These are phyloP conservation scores for Gonium pectorale DNA, from an alignment of 139 green algal species.

Conservation along the genomic window DNA sequence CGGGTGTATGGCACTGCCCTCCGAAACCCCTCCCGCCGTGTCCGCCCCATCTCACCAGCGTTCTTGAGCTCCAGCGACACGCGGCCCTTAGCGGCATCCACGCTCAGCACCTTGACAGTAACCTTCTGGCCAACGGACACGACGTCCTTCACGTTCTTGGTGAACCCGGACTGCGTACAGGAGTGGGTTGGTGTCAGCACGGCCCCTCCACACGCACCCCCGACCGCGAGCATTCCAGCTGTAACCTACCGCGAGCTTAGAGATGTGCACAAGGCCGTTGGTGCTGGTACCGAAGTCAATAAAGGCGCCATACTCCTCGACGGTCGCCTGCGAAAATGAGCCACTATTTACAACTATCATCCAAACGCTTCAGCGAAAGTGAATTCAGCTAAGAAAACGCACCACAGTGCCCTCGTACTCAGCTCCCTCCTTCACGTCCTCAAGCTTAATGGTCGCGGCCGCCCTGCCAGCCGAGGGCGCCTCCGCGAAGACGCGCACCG, in stretches of 20 bases:
- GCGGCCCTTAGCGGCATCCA: constrained; percentile 58
- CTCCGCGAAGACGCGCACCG: constrained; percentile 28
- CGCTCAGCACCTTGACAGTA: constrained; percentile 56
- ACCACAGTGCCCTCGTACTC: constrained; percentile 72
- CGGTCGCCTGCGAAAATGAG: constrained; percentile 67
- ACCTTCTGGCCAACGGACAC: constrained; percentile 65
- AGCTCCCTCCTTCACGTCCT: constrained; percentile 56
- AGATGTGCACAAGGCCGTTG: constrained; percentile 97
- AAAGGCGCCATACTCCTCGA: constrained; percentile 92
- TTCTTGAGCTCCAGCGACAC: constrained; percentile 70
- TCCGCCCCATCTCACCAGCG: no score
- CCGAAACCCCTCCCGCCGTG: no score
- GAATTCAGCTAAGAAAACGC: no score
- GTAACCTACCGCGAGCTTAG: constrained; percentile 80
- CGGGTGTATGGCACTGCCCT: no score
- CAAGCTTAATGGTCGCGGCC: constrained; percentile 40
- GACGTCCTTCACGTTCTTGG: constrained; percentile 65
- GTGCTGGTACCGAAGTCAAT: constrained; percentile 89
- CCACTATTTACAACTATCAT: no score
- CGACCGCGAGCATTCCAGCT: no score
- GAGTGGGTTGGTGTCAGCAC: no score
- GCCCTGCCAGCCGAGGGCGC: constrained; percentile 20
- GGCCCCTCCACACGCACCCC: no score
- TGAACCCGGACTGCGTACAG: constrained; percentile 63
- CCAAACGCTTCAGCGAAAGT: no score